These are phyloP conservation scores for Colletotrichum simmondsii DNA, from an alignment of 2,329 filamentous ascomycete species.

Conservation along the genomic window DNA sequence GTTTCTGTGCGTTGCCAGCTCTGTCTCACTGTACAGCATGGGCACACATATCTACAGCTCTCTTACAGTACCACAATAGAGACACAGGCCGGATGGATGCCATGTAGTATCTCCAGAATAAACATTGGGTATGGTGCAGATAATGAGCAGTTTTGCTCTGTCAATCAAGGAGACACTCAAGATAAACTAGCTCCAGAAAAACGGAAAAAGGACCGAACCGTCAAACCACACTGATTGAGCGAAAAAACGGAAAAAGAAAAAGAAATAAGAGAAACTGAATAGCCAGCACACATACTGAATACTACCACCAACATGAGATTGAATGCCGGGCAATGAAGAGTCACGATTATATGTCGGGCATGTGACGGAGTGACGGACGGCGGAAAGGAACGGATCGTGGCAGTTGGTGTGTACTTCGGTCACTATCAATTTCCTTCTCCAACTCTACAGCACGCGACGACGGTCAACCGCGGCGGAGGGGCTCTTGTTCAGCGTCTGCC, in stretches of 20 bases:
- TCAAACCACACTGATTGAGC: not conserved
- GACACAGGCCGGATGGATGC: not conserved
- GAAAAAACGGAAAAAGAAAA: not conserved
- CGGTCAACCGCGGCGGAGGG: conserved; percentile 23
- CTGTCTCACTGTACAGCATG: not conserved
- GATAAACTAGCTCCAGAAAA: not conserved
- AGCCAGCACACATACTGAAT: not conserved
- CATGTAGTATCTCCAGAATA: not conserved
- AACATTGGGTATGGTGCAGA: not conserved
- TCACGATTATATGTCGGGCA: not conserved
- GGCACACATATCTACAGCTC: not conserved
- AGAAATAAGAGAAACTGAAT: not conserved
- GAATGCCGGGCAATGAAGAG: not conserved
- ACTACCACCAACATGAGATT: too few relatives aligned
- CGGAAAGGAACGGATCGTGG: conserved; percentile 21
- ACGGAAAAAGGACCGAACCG: not conserved
- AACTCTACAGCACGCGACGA: conserved; percentile 17
- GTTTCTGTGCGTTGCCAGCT: not conserved
- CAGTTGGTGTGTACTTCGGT: conserved; percentile 1
- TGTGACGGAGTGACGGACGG: conserved; percentile 21
- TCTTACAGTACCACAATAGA: too few relatives aligned
- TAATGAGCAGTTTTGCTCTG: not conserved
- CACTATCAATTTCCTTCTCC: conserved; percentile 24
- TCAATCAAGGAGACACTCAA: not conserved
- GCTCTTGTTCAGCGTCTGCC: conserved; percentile 12